Conservation (phyloP, 2,329 filamentous ascomycete species). For the Chaetomiaceae sp. region DNA sequence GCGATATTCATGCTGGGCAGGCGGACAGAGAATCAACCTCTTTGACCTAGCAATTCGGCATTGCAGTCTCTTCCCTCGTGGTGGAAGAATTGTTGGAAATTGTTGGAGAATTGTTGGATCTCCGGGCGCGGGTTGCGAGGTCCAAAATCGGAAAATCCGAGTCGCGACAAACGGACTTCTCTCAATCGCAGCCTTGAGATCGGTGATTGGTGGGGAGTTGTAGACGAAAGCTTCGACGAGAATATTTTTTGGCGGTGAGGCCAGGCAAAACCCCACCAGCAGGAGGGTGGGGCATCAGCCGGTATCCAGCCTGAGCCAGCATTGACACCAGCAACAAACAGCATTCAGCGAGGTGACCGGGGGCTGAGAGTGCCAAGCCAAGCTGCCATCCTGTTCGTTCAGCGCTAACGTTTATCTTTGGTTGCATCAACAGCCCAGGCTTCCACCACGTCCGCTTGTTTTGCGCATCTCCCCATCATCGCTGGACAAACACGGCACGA, state of each 20-base stretch:
- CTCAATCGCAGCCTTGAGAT: slow-evolving; percentile 5
- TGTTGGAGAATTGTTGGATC: no score
- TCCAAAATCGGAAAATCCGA: slow-evolving; percentile 5
- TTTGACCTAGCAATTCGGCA: slow-evolving; percentile 15
- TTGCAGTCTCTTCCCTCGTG: slow-evolving; percentile 1
- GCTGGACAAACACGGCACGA: no score
- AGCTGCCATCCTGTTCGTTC: no score
- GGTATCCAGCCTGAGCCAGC: no score
- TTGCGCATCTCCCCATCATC: no score
- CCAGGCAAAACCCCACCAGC: slow-evolving; percentile 17
- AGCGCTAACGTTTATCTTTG: no score
- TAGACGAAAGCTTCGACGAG: slow-evolving; percentile 16
- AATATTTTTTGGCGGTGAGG: slow-evolving; percentile 30
- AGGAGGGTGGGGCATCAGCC: neutral
- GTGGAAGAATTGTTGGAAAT: neutral
- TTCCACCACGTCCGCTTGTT: no score
- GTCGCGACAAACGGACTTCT: slow-evolving; percentile 5
- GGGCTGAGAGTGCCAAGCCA: no score
- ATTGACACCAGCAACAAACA: no score
- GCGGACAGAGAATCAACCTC: neutral
- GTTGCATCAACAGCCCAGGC: no score
- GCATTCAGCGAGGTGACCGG: no score
- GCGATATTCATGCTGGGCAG: slow-evolving; percentile 58
- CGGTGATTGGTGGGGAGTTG: slow-evolving; percentile 25
- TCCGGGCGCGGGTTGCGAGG: neutral